Base-by-base conservation (phyloP, 148 eudicot species). In the Agrostemma githago region DNA sequence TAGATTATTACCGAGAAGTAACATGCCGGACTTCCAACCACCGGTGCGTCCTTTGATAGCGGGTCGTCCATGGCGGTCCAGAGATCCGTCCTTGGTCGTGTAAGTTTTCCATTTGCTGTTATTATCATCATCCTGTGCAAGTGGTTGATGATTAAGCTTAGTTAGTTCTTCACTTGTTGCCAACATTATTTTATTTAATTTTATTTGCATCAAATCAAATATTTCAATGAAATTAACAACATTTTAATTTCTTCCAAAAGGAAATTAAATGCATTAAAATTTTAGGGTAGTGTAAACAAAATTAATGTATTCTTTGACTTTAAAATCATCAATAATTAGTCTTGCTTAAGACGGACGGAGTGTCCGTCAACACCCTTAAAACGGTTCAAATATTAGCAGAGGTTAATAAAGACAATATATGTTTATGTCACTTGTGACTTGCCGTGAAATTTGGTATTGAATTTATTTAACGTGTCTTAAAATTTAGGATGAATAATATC, bases 21-120 rank as follows among this genome's bases (percentile, higher is more conserved):
- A 69, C 77, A 80, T 80, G 39, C 87, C 92, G 11, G 88, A 76
- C 53, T 76, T 88, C 92, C 92, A 88, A 15, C 89, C 89, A 6
- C 92, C 92, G 0, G 92, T 86, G 65, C 70, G 78, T 26, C 76
- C 65, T 78, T 77, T 88, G 61, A n/a, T 66, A 11, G 88, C 92
- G 14, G 92, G 92, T 37, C 80, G 70, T 66, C 88, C 86, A 69
- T 86, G 84, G 4, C 82, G 72, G 57, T 88, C 88, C 5, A 81
- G 68, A 1, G 92, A 79, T 9, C 89, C 92, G 51, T 86, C 92
- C 79, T 77, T 83, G 5, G 89, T 26, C 34, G 34, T 86, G 81
- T 78, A 86, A 11, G 78, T 68, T 60, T 16, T 77, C 83, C 83
- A 81, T 7, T 46, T 62, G 1, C 70, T 64, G 19, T 64, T 46